Conservation (phyloP, 306 rosid species). For the Quercus cerris region DNA sequence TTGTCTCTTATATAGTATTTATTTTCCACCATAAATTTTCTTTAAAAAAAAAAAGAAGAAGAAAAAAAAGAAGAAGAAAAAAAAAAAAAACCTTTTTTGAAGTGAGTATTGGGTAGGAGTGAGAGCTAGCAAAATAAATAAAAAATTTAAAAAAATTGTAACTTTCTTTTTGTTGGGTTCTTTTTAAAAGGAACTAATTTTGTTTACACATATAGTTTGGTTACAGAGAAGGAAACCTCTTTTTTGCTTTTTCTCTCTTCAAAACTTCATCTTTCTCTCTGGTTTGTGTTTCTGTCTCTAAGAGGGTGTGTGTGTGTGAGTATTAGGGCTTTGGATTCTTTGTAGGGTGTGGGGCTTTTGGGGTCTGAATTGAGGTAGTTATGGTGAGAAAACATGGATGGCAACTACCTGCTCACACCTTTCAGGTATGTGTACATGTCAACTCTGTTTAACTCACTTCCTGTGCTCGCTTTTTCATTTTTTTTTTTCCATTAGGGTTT, state of each 20-base stretch:
- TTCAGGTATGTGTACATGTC: slow-evolving; percentile 50
- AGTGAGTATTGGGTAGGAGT: not conserved
- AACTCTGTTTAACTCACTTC: not conserved
- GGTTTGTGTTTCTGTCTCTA: slow-evolving; percentile 6
- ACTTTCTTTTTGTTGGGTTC: not conserved
- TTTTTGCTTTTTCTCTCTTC: not conserved
- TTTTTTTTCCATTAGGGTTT: slow-evolving; percentile 35
- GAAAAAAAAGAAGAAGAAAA: not conserved
- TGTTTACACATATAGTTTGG: not conserved
- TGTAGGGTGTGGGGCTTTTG: slow-evolving; percentile 1
- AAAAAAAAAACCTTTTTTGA: not conserved
- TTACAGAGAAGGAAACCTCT: not conserved
- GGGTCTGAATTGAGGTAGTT: slow-evolving; percentile 26
- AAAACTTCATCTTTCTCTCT: not conserved
- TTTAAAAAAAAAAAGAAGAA: not conserved
- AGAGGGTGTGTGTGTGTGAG: not conserved
- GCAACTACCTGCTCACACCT: slow-evolving; percentile 97
- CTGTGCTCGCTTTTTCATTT: not conserved
- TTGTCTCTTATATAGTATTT: no score
- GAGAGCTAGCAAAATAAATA: not conserved
- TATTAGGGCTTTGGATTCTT: slow-evolving; percentile 21
- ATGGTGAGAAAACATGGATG: slow-evolving; percentile 99
- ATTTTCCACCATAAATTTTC: no score
- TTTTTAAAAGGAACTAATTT: not conserved
- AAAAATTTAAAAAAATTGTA: not conserved